Percentiles rank a stretch among this genome's conserved stretches.
These are phyloP conservation scores for Fremontodendron californicum DNA, from an alignment of 345 rosid species.

Conservation along the genomic window DNA sequence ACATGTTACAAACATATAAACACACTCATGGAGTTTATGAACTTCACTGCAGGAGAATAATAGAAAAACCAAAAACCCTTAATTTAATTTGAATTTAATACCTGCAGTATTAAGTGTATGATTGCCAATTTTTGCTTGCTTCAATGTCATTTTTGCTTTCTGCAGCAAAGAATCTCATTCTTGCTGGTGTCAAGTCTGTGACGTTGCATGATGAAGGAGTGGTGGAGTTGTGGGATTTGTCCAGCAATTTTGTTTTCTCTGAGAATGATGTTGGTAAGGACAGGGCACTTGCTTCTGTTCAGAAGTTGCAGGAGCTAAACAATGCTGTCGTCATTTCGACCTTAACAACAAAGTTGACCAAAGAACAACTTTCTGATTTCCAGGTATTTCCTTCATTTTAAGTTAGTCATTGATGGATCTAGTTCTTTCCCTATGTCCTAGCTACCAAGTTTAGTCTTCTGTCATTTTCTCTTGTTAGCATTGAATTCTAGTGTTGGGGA, in stretches of 20 bases:
- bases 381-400: slow-evolving; percentile 48
- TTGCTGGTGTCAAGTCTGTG: slow-evolving; percentile 97
- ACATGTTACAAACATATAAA: neutral
- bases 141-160: neutral
- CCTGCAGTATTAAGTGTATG: neutral
- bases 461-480: neutral
- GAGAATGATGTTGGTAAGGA: slow-evolving; percentile 87
- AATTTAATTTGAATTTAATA: neutral
- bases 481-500: neutral
- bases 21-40: neutral
- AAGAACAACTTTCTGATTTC: slow-evolving; percentile 72
- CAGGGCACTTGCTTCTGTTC: slow-evolving; percentile 90
- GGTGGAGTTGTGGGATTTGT: slow-evolving; percentile 90
- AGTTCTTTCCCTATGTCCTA: neutral
- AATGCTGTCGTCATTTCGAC: slow-evolving; percentile 72
- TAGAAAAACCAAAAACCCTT: neutral
- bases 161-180: slow-evolving; percentile 94
- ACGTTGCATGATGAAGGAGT: slow-evolving; percentile 84
- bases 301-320: slow-evolving; percentile 93
- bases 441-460: neutral
- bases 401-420: neutral
- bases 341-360: slow-evolving; percentile 62
- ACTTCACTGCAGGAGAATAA: neutral
- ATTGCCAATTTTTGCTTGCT: neutral
- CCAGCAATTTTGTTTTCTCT: slow-evolving; percentile 75